Base-by-base conservation (phyloP, 1,139 yeast species). In the Diutina neorugosa region DNA sequence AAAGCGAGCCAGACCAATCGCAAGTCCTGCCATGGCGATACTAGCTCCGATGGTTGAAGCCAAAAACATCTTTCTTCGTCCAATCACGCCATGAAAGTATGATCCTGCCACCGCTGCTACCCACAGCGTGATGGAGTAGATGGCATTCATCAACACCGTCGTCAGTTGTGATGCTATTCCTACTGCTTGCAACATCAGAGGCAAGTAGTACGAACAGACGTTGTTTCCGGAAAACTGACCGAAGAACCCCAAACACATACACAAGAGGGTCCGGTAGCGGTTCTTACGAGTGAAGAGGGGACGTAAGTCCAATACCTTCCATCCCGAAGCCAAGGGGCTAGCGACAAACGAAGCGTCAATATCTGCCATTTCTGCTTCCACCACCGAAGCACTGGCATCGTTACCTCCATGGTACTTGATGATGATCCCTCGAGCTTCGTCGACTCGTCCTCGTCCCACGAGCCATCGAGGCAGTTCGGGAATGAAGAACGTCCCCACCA, bases 361-460 rank as follows among this genome's bases (percentile, higher is more conserved):
- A 21, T 40, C 44, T 14, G 42, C 27, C 20, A 49, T 21, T n/a
- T 20, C 44, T 5, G 14, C 6, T 6, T 21, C 34, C n/a, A 49
- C 44, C 21, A 49, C 6, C 8, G 52, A 44, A 6, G 40, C 31
- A 3, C 4, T 16, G 14, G 18, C 21, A 20, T 49, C 52, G 37
- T 43, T 43, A n/a, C 42, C 42, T 2, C 44, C 31, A 16, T 49
- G 52, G 37, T 49, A 49, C 44, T 49, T 49, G 16, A 62, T 64
- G 27, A 66, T 58, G 4, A 66, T 61, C 4, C 44, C 51, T 41
- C 61, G 57, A 1, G 85, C 83, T 20, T 67, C 65, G 2, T 67
- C 67, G 16, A 65, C 57, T 34, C 70, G 62, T 4, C 71, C 73
- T 31, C 67, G 66, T 18, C 72, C 64, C 11, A 79, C 68, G 42